Conservation (phyloP, 306 rosid species). For the Lathyrus aphaca region DNA sequence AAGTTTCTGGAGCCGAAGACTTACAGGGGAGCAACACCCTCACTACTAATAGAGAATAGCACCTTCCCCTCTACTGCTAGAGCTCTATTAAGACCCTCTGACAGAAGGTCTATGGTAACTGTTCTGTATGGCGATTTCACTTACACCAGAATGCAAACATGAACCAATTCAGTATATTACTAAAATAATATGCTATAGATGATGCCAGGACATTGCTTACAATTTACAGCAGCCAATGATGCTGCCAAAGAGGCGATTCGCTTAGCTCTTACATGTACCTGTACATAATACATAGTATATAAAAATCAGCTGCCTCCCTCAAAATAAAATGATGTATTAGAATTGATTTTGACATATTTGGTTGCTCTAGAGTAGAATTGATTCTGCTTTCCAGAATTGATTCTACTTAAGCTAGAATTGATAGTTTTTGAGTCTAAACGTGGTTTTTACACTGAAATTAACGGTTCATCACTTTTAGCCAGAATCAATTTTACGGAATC, state of each 20-base stretch:
- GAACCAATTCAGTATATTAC: constrained; percentile 41
- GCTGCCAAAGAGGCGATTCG: constrained; percentile 62
- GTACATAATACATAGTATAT: constrained; percentile 40
- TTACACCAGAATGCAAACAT: constrained; percentile 42
- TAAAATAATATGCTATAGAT: not conserved
- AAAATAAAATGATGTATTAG: constrained; percentile 14
- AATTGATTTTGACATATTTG: no score
- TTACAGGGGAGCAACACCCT: constrained; percentile 78
- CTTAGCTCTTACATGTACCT: constrained; percentile 75
- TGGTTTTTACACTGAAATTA: no score
- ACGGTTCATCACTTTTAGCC: no score
- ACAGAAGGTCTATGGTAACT: constrained; percentile 59
- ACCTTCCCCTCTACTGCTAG: constrained; percentile 80
- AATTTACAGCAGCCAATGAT: constrained; percentile 57
- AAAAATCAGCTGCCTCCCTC: constrained; percentile 31
- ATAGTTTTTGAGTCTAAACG: no score
- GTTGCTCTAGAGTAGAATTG: no score
- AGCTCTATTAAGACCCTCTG: constrained; percentile 81
- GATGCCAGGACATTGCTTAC: constrained; percentile 54
- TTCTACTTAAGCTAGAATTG: no score
- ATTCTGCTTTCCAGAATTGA: no score
- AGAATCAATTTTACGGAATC: no score
- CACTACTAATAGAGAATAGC: constrained; percentile 73
- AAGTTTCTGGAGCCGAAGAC: constrained; percentile 44
- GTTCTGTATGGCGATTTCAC: constrained; percentile 62